These are phyloP conservation scores for Lasiosphaeriaceae sp. DNA, from an alignment of 495 filamentous ascomycete genomes.

Conservation along the genomic window DNA sequence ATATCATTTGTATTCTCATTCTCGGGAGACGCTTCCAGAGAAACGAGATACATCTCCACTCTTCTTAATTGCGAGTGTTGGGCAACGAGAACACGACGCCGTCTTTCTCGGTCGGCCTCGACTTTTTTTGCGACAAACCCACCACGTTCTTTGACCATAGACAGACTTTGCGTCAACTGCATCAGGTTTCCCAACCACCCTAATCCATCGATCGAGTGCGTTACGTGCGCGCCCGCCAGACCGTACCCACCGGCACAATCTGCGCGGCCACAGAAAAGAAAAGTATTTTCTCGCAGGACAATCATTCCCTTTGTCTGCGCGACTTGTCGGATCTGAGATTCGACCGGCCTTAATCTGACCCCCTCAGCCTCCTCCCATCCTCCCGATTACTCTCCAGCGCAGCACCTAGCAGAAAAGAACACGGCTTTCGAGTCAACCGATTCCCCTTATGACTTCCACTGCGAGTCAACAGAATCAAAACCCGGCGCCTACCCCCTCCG, in stretches of 20 bases:
- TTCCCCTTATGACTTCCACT: conserved; percentile 49
- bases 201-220: conserved; percentile 12
- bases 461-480: conserved; percentile 47
- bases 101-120: conserved; percentile 19
- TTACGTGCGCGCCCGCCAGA: conserved; percentile 4
- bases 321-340: conserved; percentile 32
- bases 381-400: conserved; percentile 9
- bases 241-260: conserved; percentile 3
- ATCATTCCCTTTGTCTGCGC: conserved; percentile 23
- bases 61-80: conserved; percentile 25
- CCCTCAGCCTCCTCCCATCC: conserved; percentile 8
- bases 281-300: conserved; percentile 9
- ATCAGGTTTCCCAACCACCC: conserved; percentile 14
- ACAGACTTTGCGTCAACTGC: conserved; percentile 20
- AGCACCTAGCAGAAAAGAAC: conserved; percentile 17
- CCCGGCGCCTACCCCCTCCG: conserved; percentile 56
- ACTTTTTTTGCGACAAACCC: conserved; percentile 24
- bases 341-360: conserved; percentile 17
- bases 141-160: conserved; percentile 29
- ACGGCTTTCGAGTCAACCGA: conserved; percentile 34
- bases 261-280: neutral
- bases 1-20: conserved; percentile 26
- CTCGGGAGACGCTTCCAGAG: conserved; percentile 28
- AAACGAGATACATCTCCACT: conserved; percentile 37
- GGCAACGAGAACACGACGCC: conserved; percentile 5